Evolutionary conservation across 352 stramenopile genomes (phyloP).

Genomic region (Bremia lactucae): DNA sequence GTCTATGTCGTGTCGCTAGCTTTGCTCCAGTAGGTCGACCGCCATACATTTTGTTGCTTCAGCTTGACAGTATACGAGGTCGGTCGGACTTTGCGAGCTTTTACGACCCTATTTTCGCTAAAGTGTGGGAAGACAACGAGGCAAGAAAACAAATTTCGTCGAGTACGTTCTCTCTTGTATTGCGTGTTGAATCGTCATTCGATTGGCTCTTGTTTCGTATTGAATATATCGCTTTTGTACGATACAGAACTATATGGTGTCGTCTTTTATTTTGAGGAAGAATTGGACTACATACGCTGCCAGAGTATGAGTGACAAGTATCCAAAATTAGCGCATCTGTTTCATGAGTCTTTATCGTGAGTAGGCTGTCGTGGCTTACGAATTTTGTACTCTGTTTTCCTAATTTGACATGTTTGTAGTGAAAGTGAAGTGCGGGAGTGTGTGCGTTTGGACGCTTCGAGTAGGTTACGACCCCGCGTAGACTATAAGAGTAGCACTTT

Average conservation of each 20-base stretch:
- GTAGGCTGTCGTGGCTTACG: conserved; percentile 1
- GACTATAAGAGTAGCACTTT: conserved; percentile 5
- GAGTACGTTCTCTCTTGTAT: conserved; percentile 19
- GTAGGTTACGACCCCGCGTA: neutral
- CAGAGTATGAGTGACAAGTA: conserved; percentile 43
- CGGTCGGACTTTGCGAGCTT: conserved; percentile 33
- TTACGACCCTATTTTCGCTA: conserved; percentile 48
- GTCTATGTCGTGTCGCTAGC: conserved; percentile 5
- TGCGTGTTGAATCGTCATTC: neutral
- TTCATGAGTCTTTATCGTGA: conserved; percentile 31
- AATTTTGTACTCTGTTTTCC: neutral
- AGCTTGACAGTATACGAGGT: conserved; percentile 22
- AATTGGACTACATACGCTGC: conserved; percentile 50
- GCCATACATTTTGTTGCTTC: conserved; percentile 47
- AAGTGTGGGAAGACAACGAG: conserved; percentile 20
- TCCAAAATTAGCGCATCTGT: conserved; percentile 18
- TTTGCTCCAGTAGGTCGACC: conserved; percentile 18
- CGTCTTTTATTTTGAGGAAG: conserved; percentile 57
- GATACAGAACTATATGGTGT: conserved; percentile 44
- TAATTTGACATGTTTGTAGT: conserved; percentile 7
- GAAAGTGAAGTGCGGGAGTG: conserved; percentile 15
- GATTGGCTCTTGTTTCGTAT: neutral
- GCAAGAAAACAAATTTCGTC: conserved; percentile 4
- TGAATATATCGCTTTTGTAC: neutral
- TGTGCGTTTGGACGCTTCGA: conserved; percentile 4